These are phyloP conservation scores for Magnusiomyces suaveolens DNA, from an alignment of 1,139 yeast genomes.

Conservation along the genomic window DNA sequence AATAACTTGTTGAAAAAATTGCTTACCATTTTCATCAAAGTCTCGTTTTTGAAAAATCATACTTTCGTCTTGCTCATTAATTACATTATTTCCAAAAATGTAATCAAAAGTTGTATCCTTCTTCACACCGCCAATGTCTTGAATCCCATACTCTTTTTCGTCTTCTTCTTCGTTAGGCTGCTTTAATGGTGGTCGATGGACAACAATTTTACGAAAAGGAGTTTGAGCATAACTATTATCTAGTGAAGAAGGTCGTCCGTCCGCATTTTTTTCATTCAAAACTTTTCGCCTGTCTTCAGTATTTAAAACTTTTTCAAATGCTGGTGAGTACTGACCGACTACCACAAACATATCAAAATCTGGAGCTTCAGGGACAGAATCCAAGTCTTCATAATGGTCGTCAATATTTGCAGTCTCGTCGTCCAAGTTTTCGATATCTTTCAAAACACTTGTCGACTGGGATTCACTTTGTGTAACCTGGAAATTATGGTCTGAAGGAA, in stretches of 20 bases:
- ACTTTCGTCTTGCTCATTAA: neutral
- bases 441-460: neutral
- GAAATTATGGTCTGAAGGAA: neutral
- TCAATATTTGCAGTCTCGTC: neutral
- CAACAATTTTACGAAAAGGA: neutral
- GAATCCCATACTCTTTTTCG: neutral
- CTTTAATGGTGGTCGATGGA: neutral
- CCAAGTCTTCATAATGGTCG: neutral
- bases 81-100: neutral
- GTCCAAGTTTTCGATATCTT: neutral
- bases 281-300: neutral
- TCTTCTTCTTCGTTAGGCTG: neutral
- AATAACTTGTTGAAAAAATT: neutral
- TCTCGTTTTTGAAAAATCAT: neutral
- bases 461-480: neutral
- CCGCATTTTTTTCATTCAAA: neutral
- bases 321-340: neutral
- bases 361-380: neutral
- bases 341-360: neutral
- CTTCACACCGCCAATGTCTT: neutral
- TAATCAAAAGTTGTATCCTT: neutral
- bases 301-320: neutral
- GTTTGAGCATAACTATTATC: neutral
- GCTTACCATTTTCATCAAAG: neutral
- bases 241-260: neutral